Conservation (phyloP, 169 alveolate genomes). For the Plasmodium gonderi region DNA sequence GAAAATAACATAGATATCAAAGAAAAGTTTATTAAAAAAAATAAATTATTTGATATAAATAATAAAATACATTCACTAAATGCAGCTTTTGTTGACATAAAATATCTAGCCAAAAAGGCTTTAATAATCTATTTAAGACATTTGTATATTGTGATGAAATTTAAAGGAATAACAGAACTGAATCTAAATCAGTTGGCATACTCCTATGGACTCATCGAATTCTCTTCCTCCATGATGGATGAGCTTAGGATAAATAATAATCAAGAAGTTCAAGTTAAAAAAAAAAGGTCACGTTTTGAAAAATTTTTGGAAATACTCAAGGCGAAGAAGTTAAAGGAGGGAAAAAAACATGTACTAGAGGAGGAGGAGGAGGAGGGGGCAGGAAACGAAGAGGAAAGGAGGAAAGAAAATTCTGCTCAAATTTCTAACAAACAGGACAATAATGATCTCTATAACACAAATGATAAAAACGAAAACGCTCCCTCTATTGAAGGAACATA, state of each 20-base stretch:
- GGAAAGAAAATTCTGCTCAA: neutral
- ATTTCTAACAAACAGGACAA: neutral
- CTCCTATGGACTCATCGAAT: conserved; percentile 56
- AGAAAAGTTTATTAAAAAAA: conserved; percentile 66
- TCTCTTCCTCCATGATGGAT: conserved; percentile 22
- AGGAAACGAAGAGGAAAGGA: neutral
- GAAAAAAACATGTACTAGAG: neutral
- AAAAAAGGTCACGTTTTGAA: conserved; percentile 52
- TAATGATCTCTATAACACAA: neutral
- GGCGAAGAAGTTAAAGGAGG: conserved; percentile 5
- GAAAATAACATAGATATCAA: conserved; percentile 57
- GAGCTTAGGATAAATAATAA: conserved; percentile 10
- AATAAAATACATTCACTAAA: conserved; percentile 68
- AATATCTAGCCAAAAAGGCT: conserved; percentile 63
- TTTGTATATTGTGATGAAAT: conserved; percentile 72
- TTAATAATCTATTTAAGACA: conserved; percentile 54
- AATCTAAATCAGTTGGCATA: conserved; percentile 53
- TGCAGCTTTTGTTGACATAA: conserved; percentile 72
- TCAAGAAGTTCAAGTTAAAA: conserved; percentile 22
- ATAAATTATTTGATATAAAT: conserved; percentile 46
- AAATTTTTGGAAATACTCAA: conserved; percentile 60
- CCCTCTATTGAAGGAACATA: too few species aligned
- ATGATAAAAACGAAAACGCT: neutral
- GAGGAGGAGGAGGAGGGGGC: conserved; percentile 1
- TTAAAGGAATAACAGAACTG: conserved; percentile 32